Base-by-base conservation (phyloP, 2,329 filamentous ascomycete species). In the Berkeleyomyces rouxiae region DNA sequence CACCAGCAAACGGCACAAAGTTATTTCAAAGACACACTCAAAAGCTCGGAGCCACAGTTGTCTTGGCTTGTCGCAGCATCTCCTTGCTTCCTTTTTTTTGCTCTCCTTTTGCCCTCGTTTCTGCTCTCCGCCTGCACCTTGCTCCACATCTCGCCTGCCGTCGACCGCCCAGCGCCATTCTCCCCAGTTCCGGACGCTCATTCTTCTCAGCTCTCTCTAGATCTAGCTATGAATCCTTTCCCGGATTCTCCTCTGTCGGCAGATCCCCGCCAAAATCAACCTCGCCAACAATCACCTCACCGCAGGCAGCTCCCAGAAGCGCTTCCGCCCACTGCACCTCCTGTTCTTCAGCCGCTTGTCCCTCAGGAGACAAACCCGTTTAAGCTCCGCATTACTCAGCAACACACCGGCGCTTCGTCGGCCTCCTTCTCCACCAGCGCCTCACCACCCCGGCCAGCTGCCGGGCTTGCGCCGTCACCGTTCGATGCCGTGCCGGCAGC, bases 301-400 rank as follows among this genome's bases (percentile, higher is more conserved):
- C 31, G 10, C 49, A 10, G 23, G 23, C 23, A 23, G 23, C 23
- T 23, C 23, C 23, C 23, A 23, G 23, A 23, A 23, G 49, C 43
- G 43, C 43, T 16, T 16, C 36, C n/a, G 6, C 5, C 11, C 31
- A 36, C 33, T 31, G 5, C 13, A 55, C 10, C 33, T 53, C 3
- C 23, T 11, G 23, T 33, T 36, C 40, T 46, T 36, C n/a, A 46
- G 58, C 58, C 49, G 49, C 49, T 55, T 23, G 33, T 55, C 3
- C 49, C 49, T 10, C 49, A 55, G n/a, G 60, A 57, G n/a, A 62
- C 60, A 36, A 62, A 62, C 33, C 60, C 60, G 2, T 62, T 62
- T n/a, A 51, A 53, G 23, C 46, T 40, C n/a, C 49, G 60, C n/a
- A 40, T 62, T 31, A 7, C 39, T 3, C 49, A 62, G 31, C 60